A percentile compares a stretch with the other conserved stretches of the same genome.
phyloP scores from a whole-genome alignment of 2,329 filamentous ascomycete species.

The Diaporthe velutina region DNA sequence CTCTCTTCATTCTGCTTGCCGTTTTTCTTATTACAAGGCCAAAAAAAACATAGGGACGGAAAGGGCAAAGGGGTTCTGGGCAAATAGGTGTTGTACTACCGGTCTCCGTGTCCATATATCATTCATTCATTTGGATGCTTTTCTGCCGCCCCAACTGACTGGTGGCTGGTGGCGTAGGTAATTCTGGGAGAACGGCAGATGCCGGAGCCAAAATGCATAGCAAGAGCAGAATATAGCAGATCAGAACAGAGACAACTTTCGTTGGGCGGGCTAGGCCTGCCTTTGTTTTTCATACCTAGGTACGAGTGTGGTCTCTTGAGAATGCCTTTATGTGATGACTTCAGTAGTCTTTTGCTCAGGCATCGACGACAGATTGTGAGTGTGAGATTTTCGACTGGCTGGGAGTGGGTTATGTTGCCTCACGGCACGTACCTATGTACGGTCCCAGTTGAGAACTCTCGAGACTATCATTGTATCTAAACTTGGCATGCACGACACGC shows the following conservation, averaged over 20 bases:
- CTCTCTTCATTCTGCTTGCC: not conserved
- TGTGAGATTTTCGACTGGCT: not conserved
- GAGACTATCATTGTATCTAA: not conserved
- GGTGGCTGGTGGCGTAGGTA: not conserved
- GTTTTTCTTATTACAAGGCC: not conserved
- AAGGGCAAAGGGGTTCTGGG: slow-evolving; percentile 13
- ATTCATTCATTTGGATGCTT: slow-evolving; percentile 32
- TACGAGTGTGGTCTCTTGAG: not conserved
- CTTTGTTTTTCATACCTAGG: not conserved
- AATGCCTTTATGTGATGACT: not conserved
- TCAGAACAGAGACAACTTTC: not conserved
- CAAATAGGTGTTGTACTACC: slow-evolving; percentile 24
- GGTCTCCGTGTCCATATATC: slow-evolving; percentile 34
- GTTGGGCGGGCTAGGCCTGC: not conserved
- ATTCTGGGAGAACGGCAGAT: slow-evolving; percentile 11
- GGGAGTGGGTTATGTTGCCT: not conserved
- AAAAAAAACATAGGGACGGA: slow-evolving; percentile 20
- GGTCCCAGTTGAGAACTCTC: not conserved
- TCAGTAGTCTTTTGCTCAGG: not conserved
- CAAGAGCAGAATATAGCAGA: slow-evolving; percentile 23
- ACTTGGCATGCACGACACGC: not conserved
- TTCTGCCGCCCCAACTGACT: not conserved
- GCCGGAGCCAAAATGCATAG: slow-evolving; percentile 18
- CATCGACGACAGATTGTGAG: not conserved
- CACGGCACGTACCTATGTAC: not conserved